A percentile compares a stretch with the other conserved stretches of the same genome.
These are phyloP conservation scores for Pelargonium myrrhifolium DNA, from an alignment of 441 rosid species.

Conservation along the genomic window DNA sequence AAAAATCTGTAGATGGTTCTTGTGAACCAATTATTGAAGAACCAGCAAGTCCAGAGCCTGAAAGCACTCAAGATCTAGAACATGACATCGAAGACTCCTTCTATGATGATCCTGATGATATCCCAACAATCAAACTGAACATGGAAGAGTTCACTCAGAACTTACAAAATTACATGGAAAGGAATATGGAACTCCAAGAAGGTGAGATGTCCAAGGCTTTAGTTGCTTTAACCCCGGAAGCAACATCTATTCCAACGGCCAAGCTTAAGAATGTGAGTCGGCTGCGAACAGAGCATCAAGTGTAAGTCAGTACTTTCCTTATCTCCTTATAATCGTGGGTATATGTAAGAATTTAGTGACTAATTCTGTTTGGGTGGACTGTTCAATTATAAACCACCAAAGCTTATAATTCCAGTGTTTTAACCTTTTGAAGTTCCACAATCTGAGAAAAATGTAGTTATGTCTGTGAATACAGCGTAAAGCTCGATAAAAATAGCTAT, in stretches of 20 bases:
- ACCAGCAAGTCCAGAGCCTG: conserved; percentile 73
- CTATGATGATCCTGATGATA: conserved; percentile 66
- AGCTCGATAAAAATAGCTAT: neutral
- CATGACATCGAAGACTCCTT: conserved; percentile 67
- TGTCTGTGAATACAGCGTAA: neutral
- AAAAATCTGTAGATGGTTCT: conserved; percentile 22
- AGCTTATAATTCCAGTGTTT: neutral
- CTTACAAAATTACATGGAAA: conserved; percentile 58
- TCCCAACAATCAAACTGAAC: conserved; percentile 73
- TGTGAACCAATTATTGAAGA: conserved; percentile 72
- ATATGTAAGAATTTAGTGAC: neutral
- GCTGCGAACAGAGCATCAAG: conserved; percentile 91
- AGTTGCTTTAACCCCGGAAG: conserved; percentile 70
- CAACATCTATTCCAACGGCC: conserved; percentile 63
- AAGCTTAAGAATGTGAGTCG: conserved; percentile 73
- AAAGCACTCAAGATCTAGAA: conserved; percentile 33
- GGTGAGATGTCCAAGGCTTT: conserved; percentile 79
- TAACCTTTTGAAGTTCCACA: neutral
- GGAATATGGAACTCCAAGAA: conserved; percentile 67
- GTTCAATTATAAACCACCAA: neutral
- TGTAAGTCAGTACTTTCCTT: conserved; percentile 53
- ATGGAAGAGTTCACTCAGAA: conserved; percentile 52
- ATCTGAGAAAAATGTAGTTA: neutral
- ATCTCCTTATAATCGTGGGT: conserved; percentile 9
- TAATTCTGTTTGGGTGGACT: conserved; percentile 1